Base-by-base conservation (phyloP, 2,329 filamentous ascomycete species). In the Chaetomiaceae sp. region DNA sequence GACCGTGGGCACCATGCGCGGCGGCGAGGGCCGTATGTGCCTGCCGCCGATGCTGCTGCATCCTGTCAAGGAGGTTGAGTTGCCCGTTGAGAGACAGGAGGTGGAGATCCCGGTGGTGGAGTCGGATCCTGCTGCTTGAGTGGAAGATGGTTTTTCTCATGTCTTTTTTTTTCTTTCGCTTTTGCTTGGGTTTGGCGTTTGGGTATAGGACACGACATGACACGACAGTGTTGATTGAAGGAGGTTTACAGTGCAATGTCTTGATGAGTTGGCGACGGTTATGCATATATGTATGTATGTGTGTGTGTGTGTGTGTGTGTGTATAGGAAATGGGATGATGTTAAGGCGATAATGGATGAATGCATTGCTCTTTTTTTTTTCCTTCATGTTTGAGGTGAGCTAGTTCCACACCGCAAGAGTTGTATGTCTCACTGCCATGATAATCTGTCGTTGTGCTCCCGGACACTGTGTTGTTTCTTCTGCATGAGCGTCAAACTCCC, bases 1-100 rank as follows among this genome's bases (percentile, higher is more conserved):
- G 21, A 58, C 60, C 1, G 75, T 81, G 6, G 68, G 70, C 37
- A 67, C 71, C 58, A 85, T 83, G 79, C 77, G 75, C 45, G 80
- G 84, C 43, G 84, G 86, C 14, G 87, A 91, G 69, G 89, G 89
- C 10, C 80, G 90, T 55, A 95, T 96, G 90, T 96, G 91, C 71
- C 73, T 96, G 36, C 90, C 90, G 7, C 89, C 87, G 0, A 92
- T 96, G 85, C 71, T 96, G 57, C 71, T 96, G 58, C 91, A 96
- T 76, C 91, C 91, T 0, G 80, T 96, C 48, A 96, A 96, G 75
- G 79, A 82, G 48, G 79, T 91, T 5, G 81, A 86, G 53, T 63
- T 86, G 46, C 79, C 83, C 7, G 81, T 87, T 2, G 85, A 80
- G 67, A 73, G 77, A 1, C 69, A 71, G 4, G 74, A 74, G 52